Conservation (phyloP, 257 asterid species). For the Linaria vulgaris region DNA sequence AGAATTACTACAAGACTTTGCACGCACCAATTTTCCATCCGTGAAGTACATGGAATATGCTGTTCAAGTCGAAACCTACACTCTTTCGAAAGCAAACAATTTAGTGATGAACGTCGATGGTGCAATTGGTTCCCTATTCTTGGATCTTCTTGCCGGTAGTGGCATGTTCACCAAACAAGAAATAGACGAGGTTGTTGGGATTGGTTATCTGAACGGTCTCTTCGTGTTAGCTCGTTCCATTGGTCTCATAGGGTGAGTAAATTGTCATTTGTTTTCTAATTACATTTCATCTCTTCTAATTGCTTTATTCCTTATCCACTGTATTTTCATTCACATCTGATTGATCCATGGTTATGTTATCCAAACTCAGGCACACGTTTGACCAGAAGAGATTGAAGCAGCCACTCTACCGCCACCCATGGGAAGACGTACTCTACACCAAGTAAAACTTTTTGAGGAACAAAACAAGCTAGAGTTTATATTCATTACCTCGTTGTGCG, state of each 20-base stretch:
- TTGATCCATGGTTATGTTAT: conserved; percentile 7
- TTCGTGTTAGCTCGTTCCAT: conserved; percentile 98
- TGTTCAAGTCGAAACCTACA: conserved; percentile 90
- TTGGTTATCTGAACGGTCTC: conserved; percentile 95
- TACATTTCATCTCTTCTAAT: neutral
- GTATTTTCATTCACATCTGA: neutral
- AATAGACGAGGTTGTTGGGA: conserved; percentile 86
- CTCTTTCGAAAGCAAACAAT: conserved; percentile 94
- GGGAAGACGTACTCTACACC: conserved; percentile 99
- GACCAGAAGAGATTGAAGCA: conserved; percentile 99
- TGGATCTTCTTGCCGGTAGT: conserved; percentile 98
- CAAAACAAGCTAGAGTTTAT: conserved; percentile 11
- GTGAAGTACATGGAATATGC: conserved; percentile 99
- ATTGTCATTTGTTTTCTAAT: neutral
- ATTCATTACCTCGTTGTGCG: neutral
- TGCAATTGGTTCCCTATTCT: conserved; percentile 95
- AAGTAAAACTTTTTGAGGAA: conserved; percentile 46
- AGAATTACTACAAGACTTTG: conserved; percentile 75
- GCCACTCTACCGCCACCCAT: conserved; percentile 98
- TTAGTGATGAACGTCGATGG: conserved; percentile 97
- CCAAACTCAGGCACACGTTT: conserved; percentile 77
- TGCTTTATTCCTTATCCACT: neutral
- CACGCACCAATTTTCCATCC: conserved; percentile 86
- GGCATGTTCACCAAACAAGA: conserved; percentile 97
- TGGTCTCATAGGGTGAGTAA: conserved; percentile 97